Base-by-base conservation (phyloP, 768 basidiomycete genomes). In the Naganishia onofrii region DNA sequence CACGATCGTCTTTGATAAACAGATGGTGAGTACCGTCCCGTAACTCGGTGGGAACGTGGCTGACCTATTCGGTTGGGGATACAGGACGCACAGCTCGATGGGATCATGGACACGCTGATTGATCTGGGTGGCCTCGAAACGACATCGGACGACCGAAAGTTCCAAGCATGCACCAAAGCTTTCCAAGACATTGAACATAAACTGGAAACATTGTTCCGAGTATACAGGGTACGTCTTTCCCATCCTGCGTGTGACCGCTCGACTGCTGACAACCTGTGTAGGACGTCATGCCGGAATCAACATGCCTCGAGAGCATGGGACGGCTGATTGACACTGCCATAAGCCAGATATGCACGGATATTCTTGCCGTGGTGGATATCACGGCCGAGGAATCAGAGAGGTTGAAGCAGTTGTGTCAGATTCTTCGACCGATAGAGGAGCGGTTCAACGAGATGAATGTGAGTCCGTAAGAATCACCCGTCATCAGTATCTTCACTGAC, bases 381-480 rank as follows among this genome's bases (percentile, higher is more conserved):
- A 88, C 93, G 0, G 92, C 90, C 74, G 83, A 88, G 10, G 94
- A 96, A 75, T 94, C 92, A 1, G 88, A 90, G 73, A 84, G 87
- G 60, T 81, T 96, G 54, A 88, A 88, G 74, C 91, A 93, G 77
- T 84, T 95, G 1, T 91, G 92, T 79, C 85, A 87, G 58, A 88
- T 92, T 34, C 79, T 96, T 64, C 86, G 88, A 68, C 86, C 89
- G 4, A 79, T 95, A 55, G 93, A 96, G 76, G 89, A 87, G 3
- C 78, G 93, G 28, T 96, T 94, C 75, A 84, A 87, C 31, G 60
- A 63, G 60, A 69, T 85, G 87, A 74, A 84, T 84, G 10, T 84
- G 84, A 28, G 85, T 88, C 78, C 89, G 88, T 66, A 13, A 17
- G 46, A 15, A 10, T n/a, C 34, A 36, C 4, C 2, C n/a, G 48